Evolutionary conservation across 2,329 filamentous ascomycete genomes (phyloP).

Genomic region (Sordariomycetes sp.): DNA sequence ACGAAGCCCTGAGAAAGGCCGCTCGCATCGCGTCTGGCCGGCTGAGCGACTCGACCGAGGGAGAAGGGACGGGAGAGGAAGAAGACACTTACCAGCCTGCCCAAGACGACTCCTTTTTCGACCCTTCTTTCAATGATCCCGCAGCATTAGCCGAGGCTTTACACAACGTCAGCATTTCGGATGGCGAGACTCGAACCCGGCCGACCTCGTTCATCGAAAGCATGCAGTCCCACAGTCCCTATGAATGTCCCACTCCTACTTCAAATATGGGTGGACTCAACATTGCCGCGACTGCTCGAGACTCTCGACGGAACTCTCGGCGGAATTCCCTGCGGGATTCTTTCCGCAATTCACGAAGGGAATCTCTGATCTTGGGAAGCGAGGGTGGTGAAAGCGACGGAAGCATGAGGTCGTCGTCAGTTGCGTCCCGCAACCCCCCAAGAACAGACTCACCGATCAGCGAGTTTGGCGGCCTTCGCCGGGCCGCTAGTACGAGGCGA

Average conservation of each 20-base stretch:
- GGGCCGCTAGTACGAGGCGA: constrained; percentile 67
- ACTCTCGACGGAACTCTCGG: constrained; percentile 42
- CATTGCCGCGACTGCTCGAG: not conserved
- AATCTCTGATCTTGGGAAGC: constrained; percentile 66
- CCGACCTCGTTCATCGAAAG: constrained; percentile 47
- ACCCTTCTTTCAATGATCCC: constrained; percentile 43
- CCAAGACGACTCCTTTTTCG: constrained; percentile 40
- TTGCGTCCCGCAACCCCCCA: constrained; percentile 51
- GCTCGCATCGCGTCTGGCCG: constrained; percentile 77
- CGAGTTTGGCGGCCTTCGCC: constrained; percentile 63
- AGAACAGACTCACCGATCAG: constrained; percentile 85
- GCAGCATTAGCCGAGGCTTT: constrained; percentile 44
- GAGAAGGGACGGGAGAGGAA: constrained; percentile 32
- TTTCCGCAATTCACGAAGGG: constrained; percentile 6
- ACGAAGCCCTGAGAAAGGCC: constrained; percentile 81
- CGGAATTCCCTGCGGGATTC: constrained; percentile 39
- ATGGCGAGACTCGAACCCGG: constrained; percentile 36
- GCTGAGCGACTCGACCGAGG: constrained; percentile 62
- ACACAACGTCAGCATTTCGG: constrained; percentile 25
- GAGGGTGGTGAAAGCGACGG: constrained; percentile 80
- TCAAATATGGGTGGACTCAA: constrained; percentile 50
- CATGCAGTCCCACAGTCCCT: constrained; percentile 78
- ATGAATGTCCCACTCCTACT: constrained; percentile 80
- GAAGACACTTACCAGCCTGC: constrained; percentile 13
- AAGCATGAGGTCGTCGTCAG: constrained; percentile 69